These are phyloP conservation scores for Monilinia aucupariae DNA, from an alignment of 2,329 filamentous ascomycete genomes.

Conservation along the genomic window DNA sequence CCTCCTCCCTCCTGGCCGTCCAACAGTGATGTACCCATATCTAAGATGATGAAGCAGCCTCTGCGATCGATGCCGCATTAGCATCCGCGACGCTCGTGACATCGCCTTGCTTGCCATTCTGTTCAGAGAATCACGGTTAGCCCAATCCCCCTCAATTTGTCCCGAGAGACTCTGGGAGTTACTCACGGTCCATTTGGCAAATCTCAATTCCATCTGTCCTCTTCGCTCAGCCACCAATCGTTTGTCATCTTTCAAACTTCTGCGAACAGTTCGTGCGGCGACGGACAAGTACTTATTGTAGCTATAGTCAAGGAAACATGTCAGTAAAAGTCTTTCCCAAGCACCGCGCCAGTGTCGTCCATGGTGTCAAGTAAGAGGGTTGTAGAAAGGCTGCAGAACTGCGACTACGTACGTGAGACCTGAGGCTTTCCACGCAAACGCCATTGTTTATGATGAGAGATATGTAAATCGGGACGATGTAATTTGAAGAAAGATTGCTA, in stretches of 20 bases:
- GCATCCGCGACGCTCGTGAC: constrained; percentile 62
- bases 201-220: constrained; percentile 82
- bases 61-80: constrained; percentile 40
- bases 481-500: constrained; percentile 22
- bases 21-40: constrained; percentile 14
- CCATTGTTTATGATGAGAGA: constrained; percentile 52
- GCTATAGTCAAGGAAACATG: constrained; percentile 49
- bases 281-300: constrained; percentile 99
- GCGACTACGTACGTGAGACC: constrained; percentile 57
- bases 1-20: constrained; percentile 10
- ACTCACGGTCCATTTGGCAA: constrained; percentile 92
- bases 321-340: constrained; percentile 26
- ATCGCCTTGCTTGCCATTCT: constrained; percentile 97
- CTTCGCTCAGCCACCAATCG: constrained; percentile 82
- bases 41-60: constrained; percentile 28
- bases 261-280: constrained; percentile 89
- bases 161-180: background rate
- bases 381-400: background rate
- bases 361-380: constrained; percentile 13
- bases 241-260: constrained; percentile 93
- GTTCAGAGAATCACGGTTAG: constrained; percentile 40
- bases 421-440: constrained; percentile 97
- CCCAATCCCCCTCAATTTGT: constrained; percentile 18
- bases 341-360: constrained; percentile 19
- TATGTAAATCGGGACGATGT: constrained; percentile 22